These are phyloP conservation scores for Houttuynia cordata DNA, from an alignment of 164 flowering plant genomes.

Conservation along the genomic window DNA sequence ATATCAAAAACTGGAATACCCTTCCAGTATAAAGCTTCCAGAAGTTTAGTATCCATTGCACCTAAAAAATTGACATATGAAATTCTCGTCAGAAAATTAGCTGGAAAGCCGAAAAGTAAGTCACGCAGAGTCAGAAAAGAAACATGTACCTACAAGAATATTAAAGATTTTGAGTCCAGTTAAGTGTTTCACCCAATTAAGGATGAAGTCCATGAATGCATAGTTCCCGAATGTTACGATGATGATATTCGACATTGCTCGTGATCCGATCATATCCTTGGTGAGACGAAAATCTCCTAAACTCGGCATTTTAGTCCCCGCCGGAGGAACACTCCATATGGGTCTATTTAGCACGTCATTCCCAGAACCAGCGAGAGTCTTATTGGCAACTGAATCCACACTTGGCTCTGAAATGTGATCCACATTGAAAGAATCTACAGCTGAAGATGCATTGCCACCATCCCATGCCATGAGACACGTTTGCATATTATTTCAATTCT, in stretches of 20 bases:
- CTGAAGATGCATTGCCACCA: slow-evolving; percentile 9
- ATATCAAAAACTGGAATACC: slow-evolving; percentile 95
- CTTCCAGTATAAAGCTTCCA: slow-evolving; percentile 90
- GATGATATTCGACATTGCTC: slow-evolving; percentile 65
- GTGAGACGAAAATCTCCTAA: slow-evolving; percentile 46
- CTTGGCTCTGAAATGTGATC: slow-evolving; percentile 19
- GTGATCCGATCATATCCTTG: slow-evolving; percentile 48
- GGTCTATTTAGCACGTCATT: slow-evolving; percentile 20
- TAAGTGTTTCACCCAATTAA: slow-evolving; percentile 89
- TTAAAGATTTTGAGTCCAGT: slow-evolving; percentile 70
- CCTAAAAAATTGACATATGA: slow-evolving; percentile 30
- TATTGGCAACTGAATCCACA: background rate
- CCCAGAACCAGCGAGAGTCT: background rate
- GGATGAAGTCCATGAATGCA: slow-evolving; percentile 94
- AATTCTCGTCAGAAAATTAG: background rate
- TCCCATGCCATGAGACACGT: background rate
- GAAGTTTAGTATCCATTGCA: slow-evolving; percentile 86
- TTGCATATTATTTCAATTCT: background rate
- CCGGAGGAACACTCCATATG: slow-evolving; percentile 67
- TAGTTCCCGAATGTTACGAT: slow-evolving; percentile 92
- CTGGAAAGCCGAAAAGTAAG: background rate
- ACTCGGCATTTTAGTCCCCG: slow-evolving; percentile 61
- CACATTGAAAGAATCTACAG: slow-evolving; percentile 15
- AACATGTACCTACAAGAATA: slow-evolving; percentile 73
- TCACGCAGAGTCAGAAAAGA: background rate